Evolutionary conservation across 2,329 filamentous ascomycete species (phyloP).

Genomic region (Raffaelea albimanens): DNA sequence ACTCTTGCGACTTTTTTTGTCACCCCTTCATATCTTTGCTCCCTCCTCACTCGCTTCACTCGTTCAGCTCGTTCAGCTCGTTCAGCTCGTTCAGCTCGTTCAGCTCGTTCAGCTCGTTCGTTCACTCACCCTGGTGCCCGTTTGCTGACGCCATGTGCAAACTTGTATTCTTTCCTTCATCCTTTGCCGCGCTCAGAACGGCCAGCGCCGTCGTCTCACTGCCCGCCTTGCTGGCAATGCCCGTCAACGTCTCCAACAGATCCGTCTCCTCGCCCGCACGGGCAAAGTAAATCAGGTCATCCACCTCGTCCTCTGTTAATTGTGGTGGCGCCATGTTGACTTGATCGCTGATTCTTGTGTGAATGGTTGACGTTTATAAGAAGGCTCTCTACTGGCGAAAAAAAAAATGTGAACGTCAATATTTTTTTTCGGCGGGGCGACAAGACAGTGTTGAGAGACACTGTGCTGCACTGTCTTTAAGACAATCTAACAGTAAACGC

Average conservation of each 20-base stretch:
- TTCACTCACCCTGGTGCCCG: conserved; percentile 61
- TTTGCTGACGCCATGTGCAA: conserved; percentile 93
- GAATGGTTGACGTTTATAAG: background rate
- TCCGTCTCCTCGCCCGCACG: conserved; percentile 68
- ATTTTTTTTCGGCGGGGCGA: too few species aligned
- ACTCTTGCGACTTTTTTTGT: too few species aligned
- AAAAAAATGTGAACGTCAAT: too few species aligned
- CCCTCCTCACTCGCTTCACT: background rate
- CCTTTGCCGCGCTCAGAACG: conserved; percentile 54
- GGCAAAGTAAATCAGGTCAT: conserved; percentile 84
- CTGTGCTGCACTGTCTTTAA: too few species aligned
- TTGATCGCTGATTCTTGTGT: too few species aligned
- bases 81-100: too few species aligned
- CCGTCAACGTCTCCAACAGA: conserved; percentile 48
- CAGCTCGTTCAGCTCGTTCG: too few species aligned
- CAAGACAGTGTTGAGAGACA: too few species aligned
- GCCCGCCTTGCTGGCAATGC: conserved; percentile 52
- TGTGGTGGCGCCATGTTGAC: conserved; percentile 22
- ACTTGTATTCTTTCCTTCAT: conserved; percentile 68
- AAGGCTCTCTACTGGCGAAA: too few species aligned
- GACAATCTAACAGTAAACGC: too few species aligned
- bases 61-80: too few species aligned
- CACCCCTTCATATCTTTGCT: background rate
- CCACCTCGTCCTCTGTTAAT: conserved; percentile 70
- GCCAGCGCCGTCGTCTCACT: conserved; percentile 51